Conservation (phyloP, 768 basidiomycete genomes). For the Tulasnella sp. region DNA sequence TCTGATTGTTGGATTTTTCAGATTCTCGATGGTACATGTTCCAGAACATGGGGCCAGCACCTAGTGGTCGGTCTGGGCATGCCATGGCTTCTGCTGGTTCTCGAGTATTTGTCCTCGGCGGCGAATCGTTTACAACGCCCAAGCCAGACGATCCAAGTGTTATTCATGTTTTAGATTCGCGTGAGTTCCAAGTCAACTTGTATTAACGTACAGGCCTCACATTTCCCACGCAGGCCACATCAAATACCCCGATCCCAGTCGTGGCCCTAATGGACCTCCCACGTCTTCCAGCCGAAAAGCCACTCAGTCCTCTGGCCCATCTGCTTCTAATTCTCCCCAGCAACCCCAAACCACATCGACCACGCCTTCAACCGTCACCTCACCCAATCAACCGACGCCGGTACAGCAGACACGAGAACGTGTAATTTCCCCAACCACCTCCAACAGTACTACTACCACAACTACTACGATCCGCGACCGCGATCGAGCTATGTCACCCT, state of each 20-base stretch:
- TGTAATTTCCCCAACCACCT: slow-evolving; percentile 43
- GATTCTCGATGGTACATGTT: slow-evolving; percentile 99
- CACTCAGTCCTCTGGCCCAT: slow-evolving; percentile 16
- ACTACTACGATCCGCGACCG: slow-evolving; percentile 22
- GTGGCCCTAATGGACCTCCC: slow-evolving; percentile 12
- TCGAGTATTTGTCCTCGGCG: slow-evolving; percentile 86
- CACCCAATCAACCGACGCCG: background rate
- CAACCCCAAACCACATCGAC: too few species aligned
- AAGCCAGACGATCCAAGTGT: slow-evolving; percentile 67
- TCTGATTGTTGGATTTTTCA: slow-evolving; percentile 25
- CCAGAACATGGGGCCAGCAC: slow-evolving; percentile 98
- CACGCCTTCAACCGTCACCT: background rate
- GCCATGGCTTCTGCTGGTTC: slow-evolving; percentile 93
- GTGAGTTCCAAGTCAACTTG: slow-evolving; percentile 36
- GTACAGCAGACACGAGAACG: too few species aligned
- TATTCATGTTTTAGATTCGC: slow-evolving; percentile 90
- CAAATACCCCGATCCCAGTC: slow-evolving; percentile 70
- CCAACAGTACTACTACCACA: slow-evolving; percentile 28
- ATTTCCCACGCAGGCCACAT: slow-evolving; percentile 57
- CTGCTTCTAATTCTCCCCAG: background rate
- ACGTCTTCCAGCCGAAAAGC: slow-evolving; percentile 16
- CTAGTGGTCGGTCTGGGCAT: slow-evolving; percentile 85
- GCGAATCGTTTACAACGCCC: slow-evolving; percentile 68
- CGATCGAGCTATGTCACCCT: slow-evolving; percentile 33
- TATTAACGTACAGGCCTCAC: background rate